phyloP scores from a whole-genome alignment of 345 rosid genomes.

The Geranium rotundifolium region DNA sequence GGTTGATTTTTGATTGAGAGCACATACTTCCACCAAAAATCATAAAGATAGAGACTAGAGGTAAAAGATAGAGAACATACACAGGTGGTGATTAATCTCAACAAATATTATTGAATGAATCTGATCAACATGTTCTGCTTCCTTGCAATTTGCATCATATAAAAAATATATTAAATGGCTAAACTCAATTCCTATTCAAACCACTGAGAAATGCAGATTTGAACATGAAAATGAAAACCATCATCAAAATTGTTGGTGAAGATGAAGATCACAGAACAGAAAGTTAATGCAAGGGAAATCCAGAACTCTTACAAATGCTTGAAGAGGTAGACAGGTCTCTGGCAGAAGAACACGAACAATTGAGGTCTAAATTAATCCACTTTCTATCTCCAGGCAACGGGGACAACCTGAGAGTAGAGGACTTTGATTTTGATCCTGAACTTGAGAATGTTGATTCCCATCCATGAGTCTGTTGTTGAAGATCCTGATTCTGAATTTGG shows the following conservation, averaged over 20 bases:
- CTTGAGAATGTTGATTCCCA: slow-evolving; percentile 9
- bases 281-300: slow-evolving; percentile 4
- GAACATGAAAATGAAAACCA: slow-evolving; percentile 21
- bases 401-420: slow-evolving; percentile 1
- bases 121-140: not conserved
- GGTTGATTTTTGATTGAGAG: no score
- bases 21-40: no score
- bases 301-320: slow-evolving; percentile 18
- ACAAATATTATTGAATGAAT: no score
- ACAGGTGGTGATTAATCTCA: not conserved
- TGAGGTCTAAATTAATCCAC: slow-evolving; percentile 16
- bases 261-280: not conserved
- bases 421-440: slow-evolving; percentile 10
- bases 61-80: not conserved
- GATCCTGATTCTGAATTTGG: slow-evolving; percentile 14
- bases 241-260: slow-evolving; percentile 20
- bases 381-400: not conserved
- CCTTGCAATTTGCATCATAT: not conserved
- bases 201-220: slow-evolving; percentile 22
- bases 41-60: no score
- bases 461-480: slow-evolving; percentile 9
- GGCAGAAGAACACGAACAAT: slow-evolving; percentile 22
- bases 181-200: not conserved
- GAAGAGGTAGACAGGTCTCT: slow-evolving; percentile 26
- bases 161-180: not conserved